Percentiles rank a stretch among this genome's conserved stretches.
phyloP scores from a whole-genome alignment of 192 early-diverging fungal species.

The Rhizoclosmatium sp. region DNA sequence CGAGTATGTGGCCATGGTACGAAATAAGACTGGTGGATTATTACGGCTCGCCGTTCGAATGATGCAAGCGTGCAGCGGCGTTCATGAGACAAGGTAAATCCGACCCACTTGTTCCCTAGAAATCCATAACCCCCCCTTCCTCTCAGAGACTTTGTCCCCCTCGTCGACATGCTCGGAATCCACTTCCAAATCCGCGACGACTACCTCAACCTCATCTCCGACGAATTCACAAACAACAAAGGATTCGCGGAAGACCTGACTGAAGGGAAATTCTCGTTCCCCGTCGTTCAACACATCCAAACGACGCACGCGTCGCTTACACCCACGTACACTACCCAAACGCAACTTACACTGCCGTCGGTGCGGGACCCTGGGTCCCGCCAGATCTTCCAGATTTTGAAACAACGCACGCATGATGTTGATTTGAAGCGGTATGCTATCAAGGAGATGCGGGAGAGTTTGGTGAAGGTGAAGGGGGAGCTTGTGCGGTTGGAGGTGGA shows the following conservation, averaged over 20 bases:
- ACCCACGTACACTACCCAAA: conserved; percentile 97
- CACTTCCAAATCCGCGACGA: conserved; percentile 99
- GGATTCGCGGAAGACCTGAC: conserved; percentile 99
- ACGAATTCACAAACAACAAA: conserved; percentile 89
- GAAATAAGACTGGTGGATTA: conserved; percentile 97
- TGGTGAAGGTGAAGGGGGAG: conserved; percentile 79
- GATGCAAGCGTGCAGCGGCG: conserved; percentile 71
- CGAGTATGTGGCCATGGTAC: conserved; percentile 94
- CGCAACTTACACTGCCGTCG: conserved; percentile 79
- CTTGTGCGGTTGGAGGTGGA: conserved; percentile 70
- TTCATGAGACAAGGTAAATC: too few relatives aligned
- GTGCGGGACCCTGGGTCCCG: conserved; percentile 70
- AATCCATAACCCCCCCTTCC: neutral
- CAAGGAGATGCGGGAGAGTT: conserved; percentile 79
- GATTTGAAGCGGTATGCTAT: conserved; percentile 92
- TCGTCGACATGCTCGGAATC: conserved; percentile 90
- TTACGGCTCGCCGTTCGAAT: conserved; percentile 91
- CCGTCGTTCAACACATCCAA: conserved; percentile 88
- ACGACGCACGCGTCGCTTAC: conserved; percentile 76
- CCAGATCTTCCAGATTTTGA: conserved; percentile 83
- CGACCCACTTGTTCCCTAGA: neutral
- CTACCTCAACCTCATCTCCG: conserved; percentile 91
- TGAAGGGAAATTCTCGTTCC: conserved; percentile 99
- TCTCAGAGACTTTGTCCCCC: conserved; percentile 73
- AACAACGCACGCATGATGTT: conserved; percentile 80